Evolutionary conservation across 1,139 yeast species (phyloP).

Genomic region (Pichia norvegensis): DNA sequence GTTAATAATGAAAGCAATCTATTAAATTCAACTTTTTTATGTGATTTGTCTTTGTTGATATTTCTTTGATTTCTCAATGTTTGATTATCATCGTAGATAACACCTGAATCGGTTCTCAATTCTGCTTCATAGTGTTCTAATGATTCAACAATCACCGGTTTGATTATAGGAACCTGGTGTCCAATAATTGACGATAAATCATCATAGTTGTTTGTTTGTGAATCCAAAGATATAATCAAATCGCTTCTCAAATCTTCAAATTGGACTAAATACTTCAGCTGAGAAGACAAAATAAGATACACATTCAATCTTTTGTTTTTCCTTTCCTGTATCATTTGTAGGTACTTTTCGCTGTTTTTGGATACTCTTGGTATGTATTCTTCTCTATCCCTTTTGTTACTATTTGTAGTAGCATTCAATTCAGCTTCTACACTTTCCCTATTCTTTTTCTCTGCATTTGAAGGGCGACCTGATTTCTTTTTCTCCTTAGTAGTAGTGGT

Average conservation of each 20-base stretch:
- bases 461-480: slow-evolving; percentile 7
- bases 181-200: slow-evolving; percentile 29
- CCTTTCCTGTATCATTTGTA: slow-evolving; percentile 16
- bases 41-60: neutral
- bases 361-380: slow-evolving; percentile 32
- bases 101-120: neutral
- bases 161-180: slow-evolving; percentile 34
- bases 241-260: slow-evolving; percentile 26
- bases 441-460: slow-evolving; percentile 8
- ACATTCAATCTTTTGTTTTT: slow-evolving; percentile 26
- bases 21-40: slow-evolving; percentile 8
- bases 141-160: slow-evolving; percentile 34
- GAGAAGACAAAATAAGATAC: slow-evolving; percentile 37
- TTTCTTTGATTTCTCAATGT: slow-evolving; percentile 1
- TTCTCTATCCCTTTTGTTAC: slow-evolving; percentile 22
- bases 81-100: slow-evolving; percentile 1
- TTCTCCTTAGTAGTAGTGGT: neutral
- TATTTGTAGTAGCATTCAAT: neutral
- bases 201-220: slow-evolving; percentile 21
- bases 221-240: slow-evolving; percentile 54
- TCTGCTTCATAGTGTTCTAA: slow-evolving; percentile 31
- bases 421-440: slow-evolving; percentile 5
- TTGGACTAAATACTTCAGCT: slow-evolving; percentile 29
- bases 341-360: slow-evolving; percentile 35
- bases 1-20: slow-evolving; percentile 13